phyloP scores from a whole-genome alignment of 768 basidiomycete genomes.

The Gelatoporia subvermispora region DNA sequence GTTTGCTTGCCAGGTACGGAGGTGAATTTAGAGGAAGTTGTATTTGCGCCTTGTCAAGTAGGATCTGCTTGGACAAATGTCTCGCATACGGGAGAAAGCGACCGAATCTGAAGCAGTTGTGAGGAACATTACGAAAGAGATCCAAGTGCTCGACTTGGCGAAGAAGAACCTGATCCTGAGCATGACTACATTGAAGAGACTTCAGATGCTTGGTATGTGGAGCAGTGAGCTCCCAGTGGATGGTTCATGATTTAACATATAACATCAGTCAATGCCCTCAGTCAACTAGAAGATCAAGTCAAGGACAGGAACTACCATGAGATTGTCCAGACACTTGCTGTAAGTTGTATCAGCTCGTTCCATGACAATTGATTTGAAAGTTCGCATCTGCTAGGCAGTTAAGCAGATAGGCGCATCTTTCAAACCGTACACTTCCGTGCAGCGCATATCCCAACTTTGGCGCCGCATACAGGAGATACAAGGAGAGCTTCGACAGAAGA shows the following conservation, averaged over 20 bases:
- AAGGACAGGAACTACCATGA: constrained; percentile 78
- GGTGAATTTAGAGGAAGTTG: not conserved
- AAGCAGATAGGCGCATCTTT: constrained; percentile 82
- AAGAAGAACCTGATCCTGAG: constrained; percentile 89
- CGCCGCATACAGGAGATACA: constrained; percentile 79
- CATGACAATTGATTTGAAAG: not conserved
- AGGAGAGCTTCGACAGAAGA: constrained; percentile 69
- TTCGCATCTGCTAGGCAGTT: constrained; percentile 54
- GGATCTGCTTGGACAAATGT: constrained; percentile 95
- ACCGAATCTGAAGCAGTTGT: constrained; percentile 97
- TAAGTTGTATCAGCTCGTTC: constrained; percentile 37
- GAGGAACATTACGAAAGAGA: constrained; percentile 91
- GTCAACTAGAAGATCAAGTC: constrained; percentile 74
- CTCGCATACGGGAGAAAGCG: constrained; percentile 92
- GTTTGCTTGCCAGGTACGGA: not conserved
- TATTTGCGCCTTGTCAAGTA: constrained; percentile 25
- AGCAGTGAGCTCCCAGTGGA: not conserved
- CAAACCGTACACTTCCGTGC: constrained; percentile 72
- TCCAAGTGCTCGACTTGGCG: constrained; percentile 87
- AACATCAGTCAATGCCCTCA: constrained; percentile 70
- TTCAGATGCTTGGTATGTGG: constrained; percentile 87
- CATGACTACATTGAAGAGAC: constrained; percentile 84
- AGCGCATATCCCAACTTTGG: constrained; percentile 72
- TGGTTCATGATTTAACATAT: not conserved
- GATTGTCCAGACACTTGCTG: constrained; percentile 77